phyloP scores from a whole-genome alignment of 1,139 yeast genomes.

The Scheffersomyces quercinus region DNA sequence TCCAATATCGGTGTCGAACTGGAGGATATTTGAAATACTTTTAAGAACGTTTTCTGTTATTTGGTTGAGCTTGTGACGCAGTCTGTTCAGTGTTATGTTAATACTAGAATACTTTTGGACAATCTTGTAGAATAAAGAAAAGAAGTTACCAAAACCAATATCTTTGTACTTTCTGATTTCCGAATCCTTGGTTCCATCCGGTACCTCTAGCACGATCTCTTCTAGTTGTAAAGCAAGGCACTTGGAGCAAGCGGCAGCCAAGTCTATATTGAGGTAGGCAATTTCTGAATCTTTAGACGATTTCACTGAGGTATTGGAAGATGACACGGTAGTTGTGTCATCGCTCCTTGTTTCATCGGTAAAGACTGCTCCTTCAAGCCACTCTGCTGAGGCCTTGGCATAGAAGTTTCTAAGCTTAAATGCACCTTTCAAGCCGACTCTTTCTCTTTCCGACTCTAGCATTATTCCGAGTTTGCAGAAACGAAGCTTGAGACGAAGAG shows the following conservation, averaged over 20 bases:
- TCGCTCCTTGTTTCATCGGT: conserved; percentile 5
- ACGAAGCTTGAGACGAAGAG: conserved; percentile 54
- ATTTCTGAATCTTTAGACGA: conserved; percentile 39
- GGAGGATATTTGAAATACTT: conserved; percentile 67
- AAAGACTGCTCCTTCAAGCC: conserved; percentile 64
- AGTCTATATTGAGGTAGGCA: conserved; percentile 58
- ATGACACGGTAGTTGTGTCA: background rate
- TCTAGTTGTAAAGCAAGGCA: conserved; percentile 58
- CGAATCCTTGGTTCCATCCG: conserved; percentile 57
- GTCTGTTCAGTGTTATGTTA: conserved; percentile 24
- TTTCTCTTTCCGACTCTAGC: conserved; percentile 43
- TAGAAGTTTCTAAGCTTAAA: conserved; percentile 58
- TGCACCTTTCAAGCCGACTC: conserved; percentile 54
- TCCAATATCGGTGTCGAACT: conserved; percentile 76
- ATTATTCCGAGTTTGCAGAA: conserved; percentile 57
- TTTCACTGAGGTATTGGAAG: conserved; percentile 3
- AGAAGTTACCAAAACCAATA: conserved; percentile 69
- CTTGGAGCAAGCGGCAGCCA: conserved; percentile 65
- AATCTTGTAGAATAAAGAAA: conserved; percentile 68
- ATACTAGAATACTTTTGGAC: conserved; percentile 57
- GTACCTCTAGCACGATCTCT: conserved; percentile 59
- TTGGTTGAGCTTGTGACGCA: conserved; percentile 53
- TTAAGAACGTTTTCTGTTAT: conserved; percentile 68
- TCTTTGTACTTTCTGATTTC: conserved; percentile 61
- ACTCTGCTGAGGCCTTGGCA: conserved; percentile 60